Percentiles rank a stretch among this genome's conserved stretches.
Evolutionary conservation across 345 rosid genomes (phyloP).

Genomic region (Brassica carinata): DNA sequence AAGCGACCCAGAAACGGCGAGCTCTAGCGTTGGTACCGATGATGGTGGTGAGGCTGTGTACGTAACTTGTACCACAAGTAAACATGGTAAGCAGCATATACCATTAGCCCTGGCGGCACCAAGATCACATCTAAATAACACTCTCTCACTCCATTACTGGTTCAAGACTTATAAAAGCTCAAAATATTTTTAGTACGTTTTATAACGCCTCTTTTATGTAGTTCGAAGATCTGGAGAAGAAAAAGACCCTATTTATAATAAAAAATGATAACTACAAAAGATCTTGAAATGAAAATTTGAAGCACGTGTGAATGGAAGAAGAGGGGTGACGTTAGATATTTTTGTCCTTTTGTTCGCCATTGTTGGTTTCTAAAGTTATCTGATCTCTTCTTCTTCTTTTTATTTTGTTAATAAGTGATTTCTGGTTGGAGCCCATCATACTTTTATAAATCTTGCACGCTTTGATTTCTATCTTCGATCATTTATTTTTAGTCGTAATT

Average conservation of each 20-base stretch:
- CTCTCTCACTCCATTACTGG: constrained; percentile 70
- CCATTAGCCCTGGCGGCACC: constrained; percentile 66
- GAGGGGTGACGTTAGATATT: constrained; percentile 4
- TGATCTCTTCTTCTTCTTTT: constrained; percentile 1
- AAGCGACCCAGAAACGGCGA: constrained; percentile 74
- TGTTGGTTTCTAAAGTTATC: constrained; percentile 25
- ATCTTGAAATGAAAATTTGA: neutral
- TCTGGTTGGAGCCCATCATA: constrained; percentile 32
- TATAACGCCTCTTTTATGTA: neutral
- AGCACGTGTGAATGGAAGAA: constrained; percentile 2
- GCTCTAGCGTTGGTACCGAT: constrained; percentile 72
- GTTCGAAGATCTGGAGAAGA: constrained; percentile 12
- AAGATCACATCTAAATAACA: constrained; percentile 70
- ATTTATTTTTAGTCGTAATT: too few relatives aligned
- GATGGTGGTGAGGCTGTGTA: constrained; percentile 74
- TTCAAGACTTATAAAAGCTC: constrained; percentile 5
- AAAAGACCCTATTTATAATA: constrained; percentile 31
- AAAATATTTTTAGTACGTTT: too few relatives aligned
- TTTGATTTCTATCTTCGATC: too few relatives aligned
- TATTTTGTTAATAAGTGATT: neutral
- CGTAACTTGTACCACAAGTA: constrained; percentile 85
- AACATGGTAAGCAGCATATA: constrained; percentile 53
- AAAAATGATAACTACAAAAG: neutral
- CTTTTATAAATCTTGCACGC: constrained; percentile 27
- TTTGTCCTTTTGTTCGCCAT: constrained; percentile 37